Evolutionary conservation across 1,284 basidiomycete genomes (phyloP).

Genomic region (Takashimella tepidaria): DNA sequence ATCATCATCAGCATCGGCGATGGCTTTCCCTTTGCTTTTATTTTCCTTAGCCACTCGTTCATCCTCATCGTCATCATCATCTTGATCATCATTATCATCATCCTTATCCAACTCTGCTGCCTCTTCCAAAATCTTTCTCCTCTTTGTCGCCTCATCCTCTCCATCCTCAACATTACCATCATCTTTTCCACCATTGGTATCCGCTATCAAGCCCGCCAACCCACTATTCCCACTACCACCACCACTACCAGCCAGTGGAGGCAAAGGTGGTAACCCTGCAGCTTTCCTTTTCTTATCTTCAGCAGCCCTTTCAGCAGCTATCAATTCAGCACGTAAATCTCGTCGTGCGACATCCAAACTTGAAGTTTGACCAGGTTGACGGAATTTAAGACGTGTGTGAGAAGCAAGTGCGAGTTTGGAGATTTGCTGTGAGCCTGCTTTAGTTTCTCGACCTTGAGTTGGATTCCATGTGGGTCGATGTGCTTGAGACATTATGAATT

Average conservation of each 20-base stretch:
- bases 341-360: conserved; percentile 65
- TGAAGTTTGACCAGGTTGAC: conserved; percentile 80
- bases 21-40: conserved; percentile 41
- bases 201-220: conserved; percentile 25
- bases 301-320: conserved; percentile 75
- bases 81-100: conserved; percentile 65
- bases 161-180: conserved; percentile 44
- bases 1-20: conserved; percentile 36
- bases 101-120: conserved; percentile 80
- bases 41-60: conserved; percentile 41
- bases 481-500: conserved; percentile 44
- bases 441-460: conserved; percentile 50
- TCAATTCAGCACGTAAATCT: conserved; percentile 75
- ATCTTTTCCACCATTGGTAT: conserved; percentile 10
- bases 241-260: conserved; percentile 30
- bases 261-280: conserved; percentile 56
- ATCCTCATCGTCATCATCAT: conserved; percentile 50
- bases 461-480: conserved; percentile 49
- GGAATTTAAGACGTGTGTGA: conserved; percentile 93
- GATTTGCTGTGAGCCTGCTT: conserved; percentile 80
- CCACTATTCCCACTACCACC: no score
- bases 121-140: conserved; percentile 74
- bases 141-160: conserved; percentile 64
- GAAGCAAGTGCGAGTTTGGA: conserved; percentile 85
- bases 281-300: conserved; percentile 83